A percentile compares a stretch with the other conserved stretches of the same genome.
Evolutionary conservation across 192 early-diverging fungal genomes (phyloP).

Genomic region (Backusella tarrabulga): DNA sequence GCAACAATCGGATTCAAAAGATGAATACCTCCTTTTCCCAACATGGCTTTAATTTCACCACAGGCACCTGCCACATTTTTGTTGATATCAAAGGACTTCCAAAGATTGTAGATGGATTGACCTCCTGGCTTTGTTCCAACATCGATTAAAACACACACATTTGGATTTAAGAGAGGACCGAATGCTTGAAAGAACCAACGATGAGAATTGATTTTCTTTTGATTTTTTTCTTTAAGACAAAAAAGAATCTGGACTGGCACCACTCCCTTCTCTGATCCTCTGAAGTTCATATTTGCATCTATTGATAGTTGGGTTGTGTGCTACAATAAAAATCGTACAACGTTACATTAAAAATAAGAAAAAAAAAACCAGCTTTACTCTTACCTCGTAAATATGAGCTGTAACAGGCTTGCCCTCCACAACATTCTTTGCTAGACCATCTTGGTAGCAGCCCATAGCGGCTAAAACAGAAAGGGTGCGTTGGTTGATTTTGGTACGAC

Average conservation of each 20-base stretch:
- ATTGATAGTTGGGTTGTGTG: slow-evolving; percentile 62
- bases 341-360: slow-evolving; percentile 2
- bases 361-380: background rate
- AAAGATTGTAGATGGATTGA: slow-evolving; percentile 69
- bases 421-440: slow-evolving; percentile 68
- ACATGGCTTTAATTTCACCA: slow-evolving; percentile 78
- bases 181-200: slow-evolving; percentile 67
- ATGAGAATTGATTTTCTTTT: slow-evolving; percentile 66
- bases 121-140: slow-evolving; percentile 80
- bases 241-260: slow-evolving; percentile 78
- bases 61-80: slow-evolving; percentile 79
- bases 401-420: slow-evolving; percentile 62
- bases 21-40: slow-evolving; percentile 54
- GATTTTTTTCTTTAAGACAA: slow-evolving; percentile 75
- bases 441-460: slow-evolving; percentile 78
- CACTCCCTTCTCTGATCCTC: slow-evolving; percentile 45
- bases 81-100: slow-evolving; percentile 78
- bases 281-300: slow-evolving; percentile 52
- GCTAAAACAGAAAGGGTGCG: slow-evolving; percentile 63
- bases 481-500: slow-evolving; percentile 64
- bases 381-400: slow-evolving; percentile 64
- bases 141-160: slow-evolving; percentile 65
- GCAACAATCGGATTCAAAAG: slow-evolving; percentile 73
- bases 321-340: slow-evolving; percentile 20
- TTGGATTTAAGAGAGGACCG: slow-evolving; percentile 56